These are phyloP conservation scores for Trametes meyenii DNA, from an alignment of 768 basidiomycete species.

Conservation along the genomic window DNA sequence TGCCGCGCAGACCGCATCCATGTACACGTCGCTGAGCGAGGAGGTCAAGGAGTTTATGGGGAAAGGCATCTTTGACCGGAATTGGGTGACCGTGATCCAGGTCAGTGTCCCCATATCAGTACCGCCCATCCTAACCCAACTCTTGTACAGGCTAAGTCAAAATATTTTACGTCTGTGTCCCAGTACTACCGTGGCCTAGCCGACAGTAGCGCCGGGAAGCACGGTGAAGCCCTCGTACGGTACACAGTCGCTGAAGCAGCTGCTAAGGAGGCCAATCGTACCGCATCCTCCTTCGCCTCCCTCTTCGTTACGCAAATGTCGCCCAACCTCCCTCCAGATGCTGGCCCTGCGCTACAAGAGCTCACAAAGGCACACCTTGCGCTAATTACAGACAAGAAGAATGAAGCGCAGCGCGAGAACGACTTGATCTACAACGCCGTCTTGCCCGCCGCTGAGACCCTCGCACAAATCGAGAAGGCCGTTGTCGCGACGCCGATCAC, in stretches of 20 bases:
- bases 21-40: constrained; percentile 84
- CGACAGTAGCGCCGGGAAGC: constrained; percentile 73
- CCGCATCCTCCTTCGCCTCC: constrained; percentile 68
- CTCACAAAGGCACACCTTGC: constrained; percentile 83
- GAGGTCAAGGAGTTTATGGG: constrained; percentile 97
- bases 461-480: constrained; percentile 83
- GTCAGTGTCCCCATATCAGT: constrained; percentile 40
- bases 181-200: constrained; percentile 86
- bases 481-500: constrained; percentile 81
- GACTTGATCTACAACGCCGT: constrained; percentile 97
- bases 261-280: constrained; percentile 81
- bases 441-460: constrained; percentile 73
- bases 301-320: constrained; percentile 73
- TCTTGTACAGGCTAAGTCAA: constrained; percentile 78
- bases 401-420: constrained; percentile 84
- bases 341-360: constrained; percentile 76
- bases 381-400: constrained; percentile 72
- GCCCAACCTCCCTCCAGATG: constrained; percentile 85
- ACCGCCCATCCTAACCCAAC: not conserved
- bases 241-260: constrained; percentile 74
- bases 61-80: constrained; percentile 92
- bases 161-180: constrained; percentile 82
- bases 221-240: constrained; percentile 86
- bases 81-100: constrained; percentile 89
- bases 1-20: constrained; percentile 75